Percentiles rank a stretch among this genome's conserved stretches.
phyloP scores from a whole-genome alignment of 495 filamentous ascomycete genomes.

The Tetracladium marchalianum region DNA sequence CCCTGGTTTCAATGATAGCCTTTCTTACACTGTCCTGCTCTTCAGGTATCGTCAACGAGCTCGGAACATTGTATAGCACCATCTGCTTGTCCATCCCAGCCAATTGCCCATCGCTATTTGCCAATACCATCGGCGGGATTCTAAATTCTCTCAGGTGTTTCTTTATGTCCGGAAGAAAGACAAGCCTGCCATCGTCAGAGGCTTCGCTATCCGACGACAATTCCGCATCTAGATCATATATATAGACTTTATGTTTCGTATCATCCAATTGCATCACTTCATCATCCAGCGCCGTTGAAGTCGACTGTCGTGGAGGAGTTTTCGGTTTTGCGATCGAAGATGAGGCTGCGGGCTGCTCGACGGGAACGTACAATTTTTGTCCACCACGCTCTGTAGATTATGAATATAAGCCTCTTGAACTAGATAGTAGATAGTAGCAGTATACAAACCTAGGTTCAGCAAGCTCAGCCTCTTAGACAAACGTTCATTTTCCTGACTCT shows the following conservation, averaged over 20 bases:
- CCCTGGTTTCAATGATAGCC: slow-evolving; percentile 75
- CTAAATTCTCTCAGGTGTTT: slow-evolving; percentile 53
- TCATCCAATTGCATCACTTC: slow-evolving; percentile 84
- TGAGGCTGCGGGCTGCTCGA: slow-evolving; percentile 23
- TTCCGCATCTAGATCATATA: slow-evolving; percentile 83
- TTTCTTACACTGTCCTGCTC: slow-evolving; percentile 76
- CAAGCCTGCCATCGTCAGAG: slow-evolving; percentile 42
- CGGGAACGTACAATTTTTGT: slow-evolving; percentile 44
- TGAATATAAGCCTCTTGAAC: background rate
- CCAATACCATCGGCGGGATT: slow-evolving; percentile 58
- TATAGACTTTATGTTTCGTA: slow-evolving; percentile 76
- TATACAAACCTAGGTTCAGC: slow-evolving; percentile 65
- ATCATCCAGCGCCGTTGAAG: slow-evolving; percentile 20
- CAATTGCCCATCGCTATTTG: slow-evolving; percentile 34
- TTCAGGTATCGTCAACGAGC: slow-evolving; percentile 61
- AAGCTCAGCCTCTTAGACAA: slow-evolving; percentile 72
- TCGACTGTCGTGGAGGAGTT: background rate
- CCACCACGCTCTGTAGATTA: slow-evolving; percentile 39
- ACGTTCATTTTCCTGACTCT: slow-evolving; percentile 41
- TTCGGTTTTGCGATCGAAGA: slow-evolving; percentile 1
- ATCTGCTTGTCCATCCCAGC: slow-evolving; percentile 43
- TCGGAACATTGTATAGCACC: slow-evolving; percentile 72
- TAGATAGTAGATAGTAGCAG: slow-evolving; percentile 4
- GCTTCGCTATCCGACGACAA: slow-evolving; percentile 47
- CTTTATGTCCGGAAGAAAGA: slow-evolving; percentile 79